phyloP scores from a whole-genome alignment of 768 basidiomycete species.

The Tulasnella sp. region DNA sequence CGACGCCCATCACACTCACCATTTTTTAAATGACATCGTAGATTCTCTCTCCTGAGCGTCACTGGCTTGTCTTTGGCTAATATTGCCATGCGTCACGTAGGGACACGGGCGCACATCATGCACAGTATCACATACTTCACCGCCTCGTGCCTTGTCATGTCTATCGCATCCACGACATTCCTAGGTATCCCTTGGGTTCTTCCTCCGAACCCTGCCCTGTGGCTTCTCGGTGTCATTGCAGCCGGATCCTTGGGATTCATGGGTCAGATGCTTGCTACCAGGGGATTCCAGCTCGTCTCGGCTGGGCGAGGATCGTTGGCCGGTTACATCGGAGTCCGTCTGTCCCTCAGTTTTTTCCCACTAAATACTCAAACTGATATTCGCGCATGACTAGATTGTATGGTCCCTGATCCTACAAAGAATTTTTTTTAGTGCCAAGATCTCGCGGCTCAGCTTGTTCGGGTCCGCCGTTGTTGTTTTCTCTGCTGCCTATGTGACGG shows the following conservation, averaged over 20 bases:
- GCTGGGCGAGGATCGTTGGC: constrained; percentile 12
- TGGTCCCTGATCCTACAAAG: constrained; percentile 1
- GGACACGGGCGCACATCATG: constrained; percentile 1
- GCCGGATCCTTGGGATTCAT: constrained; percentile 1
- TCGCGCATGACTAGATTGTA: neutral
- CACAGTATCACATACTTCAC: constrained; percentile 5
- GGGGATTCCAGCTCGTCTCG: constrained; percentile 1
- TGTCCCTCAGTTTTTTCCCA: neutral
- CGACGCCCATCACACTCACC: neutral
- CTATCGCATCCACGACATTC: neutral
- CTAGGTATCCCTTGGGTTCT: neutral
- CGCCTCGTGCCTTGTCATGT: constrained; percentile 9
- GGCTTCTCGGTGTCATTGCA: neutral
- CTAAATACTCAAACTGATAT: neutral
- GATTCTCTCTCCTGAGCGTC: constrained; percentile 6
- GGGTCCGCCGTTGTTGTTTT: constrained; percentile 1
- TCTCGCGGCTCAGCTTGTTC: neutral
- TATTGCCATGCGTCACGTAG: constrained; percentile 5
- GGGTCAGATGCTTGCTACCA: constrained; percentile 1
- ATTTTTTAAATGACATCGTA: neutral
- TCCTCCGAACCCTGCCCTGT: neutral
- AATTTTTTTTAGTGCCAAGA: neutral
- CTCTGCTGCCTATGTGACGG: constrained; percentile 6
- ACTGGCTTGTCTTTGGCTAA: neutral
- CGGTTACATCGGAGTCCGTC: neutral